Base-by-base conservation (phyloP, 2,329 filamentous ascomycete genomes). In the Tolypocladium ovalisporum region DNA sequence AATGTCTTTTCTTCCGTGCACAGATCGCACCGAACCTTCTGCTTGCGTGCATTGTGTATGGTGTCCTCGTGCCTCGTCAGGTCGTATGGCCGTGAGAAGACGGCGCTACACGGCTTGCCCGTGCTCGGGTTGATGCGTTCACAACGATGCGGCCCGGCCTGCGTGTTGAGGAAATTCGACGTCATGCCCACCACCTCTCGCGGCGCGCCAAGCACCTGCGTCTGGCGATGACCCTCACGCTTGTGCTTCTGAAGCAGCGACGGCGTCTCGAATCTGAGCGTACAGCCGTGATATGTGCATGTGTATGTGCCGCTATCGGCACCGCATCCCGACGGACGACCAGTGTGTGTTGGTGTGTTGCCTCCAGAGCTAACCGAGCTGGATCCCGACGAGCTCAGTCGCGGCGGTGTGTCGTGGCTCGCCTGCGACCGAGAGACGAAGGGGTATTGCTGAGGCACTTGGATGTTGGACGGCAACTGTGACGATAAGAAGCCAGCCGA, bases 1-100 rank as follows among this genome's bases (percentile, higher is more conserved):
- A 99, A 99, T 0, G 90, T 95, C 80, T 97, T 97, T 68, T 97
- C 93, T 66, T 97, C 92, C 1, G 89, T 91, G 74, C 94, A 99
- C 53, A 96, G 76, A 61, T 92, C 86, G 73, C 94, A 99, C 51
- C 90, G 86, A 9, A 97, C 91, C 77, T 97, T 97, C 71, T 92
- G 86, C 79, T 97, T 97, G 66, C 89, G 85, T 1, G 86, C 87
- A 65, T 97, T 97, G 80, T 97, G 94, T 62, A 97, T 97, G 0
- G 94, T 97, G 63, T 97, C 93, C 71, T 99, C 94, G 69, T 99
- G 94, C 27, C 94, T 82, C 0, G 94, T 99, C 55, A 99, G 80
- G 72, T 99, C 94, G 77, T 99, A 99, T 1, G 94, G 94, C 24
- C 94, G 81, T 1, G 93, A 97, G 73, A 99, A 97, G 56, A 96